These are phyloP conservation scores for Physcia stellaris DNA, from an alignment of 495 filamentous ascomycete genomes.

Conservation along the genomic window DNA sequence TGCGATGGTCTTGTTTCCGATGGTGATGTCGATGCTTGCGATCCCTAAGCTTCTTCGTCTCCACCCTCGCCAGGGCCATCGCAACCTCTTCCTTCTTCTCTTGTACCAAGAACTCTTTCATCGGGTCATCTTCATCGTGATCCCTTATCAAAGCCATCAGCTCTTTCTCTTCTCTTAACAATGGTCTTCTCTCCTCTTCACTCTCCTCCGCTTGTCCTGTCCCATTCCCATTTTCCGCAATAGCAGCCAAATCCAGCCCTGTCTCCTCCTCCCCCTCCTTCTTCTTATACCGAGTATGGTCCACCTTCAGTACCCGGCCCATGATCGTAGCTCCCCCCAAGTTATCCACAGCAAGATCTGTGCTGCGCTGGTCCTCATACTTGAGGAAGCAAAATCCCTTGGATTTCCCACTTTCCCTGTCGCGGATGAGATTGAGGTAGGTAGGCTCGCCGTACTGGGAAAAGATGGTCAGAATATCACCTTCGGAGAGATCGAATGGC, in stretches of 20 bases:
- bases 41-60: constrained; percentile 27
- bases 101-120: constrained; percentile 80
- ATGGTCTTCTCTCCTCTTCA: constrained; percentile 26
- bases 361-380: constrained; percentile 96
- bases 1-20: constrained; percentile 40
- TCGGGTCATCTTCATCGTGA: constrained; percentile 92
- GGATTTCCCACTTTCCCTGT: constrained; percentile 92
- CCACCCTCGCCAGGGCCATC: constrained; percentile 45
- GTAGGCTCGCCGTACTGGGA: constrained; percentile 93
- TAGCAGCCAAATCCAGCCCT: constrained; percentile 43
- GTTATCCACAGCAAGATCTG: constrained; percentile 92
- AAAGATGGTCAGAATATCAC: constrained; percentile 93
- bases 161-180: constrained; percentile 62
- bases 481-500: constrained; percentile 86
- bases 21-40: constrained; percentile 46
- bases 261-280: constrained; percentile 73
- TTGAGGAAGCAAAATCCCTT: constrained; percentile 91
- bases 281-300: constrained; percentile 82
- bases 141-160: constrained; percentile 58
- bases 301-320: constrained; percentile 71
- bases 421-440: constrained; percentile 76
- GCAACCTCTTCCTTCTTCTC: constrained; percentile 83
- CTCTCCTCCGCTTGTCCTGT: constrained; percentile 19
- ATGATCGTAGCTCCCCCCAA: constrained; percentile 73
- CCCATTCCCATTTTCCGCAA: constrained; percentile 38